Conservation (phyloP, 2,329 filamentous ascomycete species). For the Neofusicoccum laricinum region DNA sequence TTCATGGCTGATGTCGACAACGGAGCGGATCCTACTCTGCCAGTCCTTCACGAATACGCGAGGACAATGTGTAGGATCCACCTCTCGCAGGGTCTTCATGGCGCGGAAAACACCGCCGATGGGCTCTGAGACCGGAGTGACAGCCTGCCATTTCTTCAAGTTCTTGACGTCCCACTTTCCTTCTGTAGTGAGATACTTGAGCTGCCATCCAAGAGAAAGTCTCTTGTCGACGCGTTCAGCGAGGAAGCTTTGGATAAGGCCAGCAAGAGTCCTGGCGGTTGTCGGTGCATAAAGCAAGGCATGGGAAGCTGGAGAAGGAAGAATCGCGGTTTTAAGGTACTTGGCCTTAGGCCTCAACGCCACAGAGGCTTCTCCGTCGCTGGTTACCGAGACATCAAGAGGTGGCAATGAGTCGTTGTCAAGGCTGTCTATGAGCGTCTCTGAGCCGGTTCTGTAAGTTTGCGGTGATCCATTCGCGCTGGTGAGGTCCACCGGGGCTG, state of each 20-base stretch:
- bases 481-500: conserved; percentile 45
- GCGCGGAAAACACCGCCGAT: conserved; percentile 81
- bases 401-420: conserved; percentile 3
- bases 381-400: conserved; percentile 19
- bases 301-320: conserved; percentile 78
- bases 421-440: conserved; percentile 10
- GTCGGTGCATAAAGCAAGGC: conserved; percentile 77
- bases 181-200: conserved; percentile 81
- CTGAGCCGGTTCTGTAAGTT: conserved; percentile 7
- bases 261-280: conserved; percentile 72
- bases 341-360: conserved; percentile 26
- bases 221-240: conserved; percentile 70
- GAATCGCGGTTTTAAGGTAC: conserved; percentile 64
- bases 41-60: conserved; percentile 67
- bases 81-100: conserved; percentile 89
- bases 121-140: conserved; percentile 71
- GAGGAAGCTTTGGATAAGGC: conserved; percentile 80
- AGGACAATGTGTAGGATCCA: conserved; percentile 79
- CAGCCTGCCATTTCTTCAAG: conserved; percentile 82
- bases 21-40: conserved; percentile 65
- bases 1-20: conserved; percentile 90
- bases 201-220: conserved; percentile 82
- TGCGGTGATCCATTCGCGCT: conserved; percentile 22
- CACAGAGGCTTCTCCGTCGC: conserved; percentile 45
- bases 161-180: conserved; percentile 99